Evolutionary conservation across 2,329 filamentous ascomycete genomes (phyloP).

Genomic region (Hypomyces perniciosus): DNA sequence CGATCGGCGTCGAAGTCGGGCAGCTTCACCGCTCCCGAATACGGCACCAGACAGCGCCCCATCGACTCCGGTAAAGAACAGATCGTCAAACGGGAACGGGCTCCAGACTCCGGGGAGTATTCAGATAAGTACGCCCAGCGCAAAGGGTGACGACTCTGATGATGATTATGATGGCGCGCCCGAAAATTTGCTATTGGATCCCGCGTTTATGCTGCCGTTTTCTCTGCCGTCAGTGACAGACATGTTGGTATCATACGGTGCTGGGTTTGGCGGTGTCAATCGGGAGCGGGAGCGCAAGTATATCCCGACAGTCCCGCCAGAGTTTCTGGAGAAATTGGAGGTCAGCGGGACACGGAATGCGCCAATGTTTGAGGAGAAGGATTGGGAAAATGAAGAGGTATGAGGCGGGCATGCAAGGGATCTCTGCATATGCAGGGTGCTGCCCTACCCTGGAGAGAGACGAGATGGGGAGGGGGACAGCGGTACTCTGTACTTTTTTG

Average conservation of each 20-base stretch:
- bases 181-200: constrained; percentile 75
- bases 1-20: constrained; percentile 45
- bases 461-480: too few relatives aligned
- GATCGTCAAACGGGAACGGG: constrained; percentile 37
- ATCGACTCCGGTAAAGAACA: constrained; percentile 37
- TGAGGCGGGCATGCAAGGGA: constrained; percentile 17
- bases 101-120: constrained; percentile 37
- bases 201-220: constrained; percentile 88
- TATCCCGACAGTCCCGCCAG: constrained; percentile 87
- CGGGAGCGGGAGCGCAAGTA: constrained; percentile 90
- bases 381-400: constrained; percentile 62
- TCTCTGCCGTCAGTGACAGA: constrained; percentile 93
- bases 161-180: constrained; percentile 59
- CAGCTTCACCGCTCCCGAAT: constrained; percentile 36
- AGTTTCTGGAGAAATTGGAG: constrained; percentile 87
- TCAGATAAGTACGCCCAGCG: constrained; percentile 35
- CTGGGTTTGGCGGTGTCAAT: constrained; percentile 89
- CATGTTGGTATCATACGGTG: constrained; percentile 93
- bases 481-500: not conserved
- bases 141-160: constrained; percentile 35
- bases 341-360: constrained; percentile 44
- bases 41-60: constrained; percentile 33
- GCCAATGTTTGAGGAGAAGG: constrained; percentile 56
- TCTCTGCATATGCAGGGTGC: not conserved
- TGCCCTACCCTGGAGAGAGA: not conserved